Base-by-base conservation (phyloP, 75 land plant genomes). In the Selaginella moellendorffii region DNA sequence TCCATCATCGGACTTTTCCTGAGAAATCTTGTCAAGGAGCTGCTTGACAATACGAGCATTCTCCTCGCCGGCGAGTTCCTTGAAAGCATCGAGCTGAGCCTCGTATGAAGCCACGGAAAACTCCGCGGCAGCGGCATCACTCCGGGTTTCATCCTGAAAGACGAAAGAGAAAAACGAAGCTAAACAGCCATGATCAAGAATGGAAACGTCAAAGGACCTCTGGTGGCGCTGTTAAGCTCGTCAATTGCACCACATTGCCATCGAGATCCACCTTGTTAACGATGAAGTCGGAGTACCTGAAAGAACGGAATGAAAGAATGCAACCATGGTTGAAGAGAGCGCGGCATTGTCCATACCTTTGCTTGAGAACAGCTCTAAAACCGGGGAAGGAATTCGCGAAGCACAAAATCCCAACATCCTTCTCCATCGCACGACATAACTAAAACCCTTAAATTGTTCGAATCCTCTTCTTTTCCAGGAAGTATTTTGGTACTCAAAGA, bases 201-300 rank as follows among this genome's bases (percentile, higher is more conserved):
- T 5, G 5, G 19, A 20, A 26, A 23, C 5, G 28, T 1, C 9
- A 29, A 28, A 30, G 2, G 52, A 46, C 97, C 82, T 84, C 78
- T 1, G 67, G 42, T 27, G 93, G 93, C 9, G 69, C 73, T 68
- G 85, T 81, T 21, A 87, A 71, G 20, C 72, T 72, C 14, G 89
- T 82, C 25, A 91, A 73, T 65, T 75, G 84, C 66, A 80, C 85
- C 64, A 85, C 80, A 42, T 78, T 79, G 12, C 83, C 84, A 64
- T 78, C 78, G 22, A 18, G 56, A 69, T 79, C 88, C 17, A 91
- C 88, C 74, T 91, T 93, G 62, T 91, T 91, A 0, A 91, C 97
- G n/a, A 91, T 81, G 31, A 91, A 91, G 77, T 91, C 97, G 2
- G 89, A 73, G 68, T 85, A 87, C 72, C 97, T 90, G 72, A 31